A percentile compares a stretch with the other conserved stretches of the same genome.
Evolutionary conservation across 768 basidiomycete genomes (phyloP).

Genomic region (Rhodocollybia butyracea): DNA sequence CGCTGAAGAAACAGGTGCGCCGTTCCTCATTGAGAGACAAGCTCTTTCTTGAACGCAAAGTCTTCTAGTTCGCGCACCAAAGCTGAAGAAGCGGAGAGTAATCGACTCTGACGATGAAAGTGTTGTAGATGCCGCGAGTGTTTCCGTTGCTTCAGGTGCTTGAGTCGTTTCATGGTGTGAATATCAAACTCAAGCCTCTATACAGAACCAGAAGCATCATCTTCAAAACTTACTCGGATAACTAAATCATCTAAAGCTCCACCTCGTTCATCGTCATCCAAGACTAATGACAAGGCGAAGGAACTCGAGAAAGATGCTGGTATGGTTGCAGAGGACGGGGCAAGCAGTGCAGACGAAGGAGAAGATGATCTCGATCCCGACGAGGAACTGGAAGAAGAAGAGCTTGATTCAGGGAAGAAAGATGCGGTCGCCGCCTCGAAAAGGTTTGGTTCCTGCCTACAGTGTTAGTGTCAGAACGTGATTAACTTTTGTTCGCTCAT

Average conservation of each 20-base stretch:
- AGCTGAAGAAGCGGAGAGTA: constrained; percentile 50
- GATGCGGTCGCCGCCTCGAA: constrained; percentile 52
- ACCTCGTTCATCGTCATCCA: neutral
- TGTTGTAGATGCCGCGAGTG: constrained; percentile 13
- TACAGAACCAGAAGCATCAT: neutral
- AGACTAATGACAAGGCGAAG: constrained; percentile 19
- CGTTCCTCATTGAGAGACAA: neutral
- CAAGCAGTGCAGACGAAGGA: constrained; percentile 30
- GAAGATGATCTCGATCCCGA: constrained; percentile 37
- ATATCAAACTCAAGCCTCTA: neutral
- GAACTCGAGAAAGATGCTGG: constrained; percentile 26
- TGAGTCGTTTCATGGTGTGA: neutral
- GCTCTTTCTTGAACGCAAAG: neutral
- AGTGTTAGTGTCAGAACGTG: neutral
- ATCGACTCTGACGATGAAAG: constrained; percentile 54
- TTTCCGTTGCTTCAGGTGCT: constrained; percentile 6
- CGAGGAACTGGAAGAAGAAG: constrained; percentile 41
- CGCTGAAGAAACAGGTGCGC: constrained; percentile 12
- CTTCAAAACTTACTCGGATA: neutral
- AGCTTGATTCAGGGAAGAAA: constrained; percentile 33
- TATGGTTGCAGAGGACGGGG: constrained; percentile 26
- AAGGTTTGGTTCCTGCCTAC: constrained; percentile 40
- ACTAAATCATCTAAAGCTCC: neutral
- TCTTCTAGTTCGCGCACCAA: constrained; percentile 24
- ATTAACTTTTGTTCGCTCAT: neutral